Base-by-base conservation (phyloP, 192 early-diverging fungal genomes). In the Coemansia sp. region DNA sequence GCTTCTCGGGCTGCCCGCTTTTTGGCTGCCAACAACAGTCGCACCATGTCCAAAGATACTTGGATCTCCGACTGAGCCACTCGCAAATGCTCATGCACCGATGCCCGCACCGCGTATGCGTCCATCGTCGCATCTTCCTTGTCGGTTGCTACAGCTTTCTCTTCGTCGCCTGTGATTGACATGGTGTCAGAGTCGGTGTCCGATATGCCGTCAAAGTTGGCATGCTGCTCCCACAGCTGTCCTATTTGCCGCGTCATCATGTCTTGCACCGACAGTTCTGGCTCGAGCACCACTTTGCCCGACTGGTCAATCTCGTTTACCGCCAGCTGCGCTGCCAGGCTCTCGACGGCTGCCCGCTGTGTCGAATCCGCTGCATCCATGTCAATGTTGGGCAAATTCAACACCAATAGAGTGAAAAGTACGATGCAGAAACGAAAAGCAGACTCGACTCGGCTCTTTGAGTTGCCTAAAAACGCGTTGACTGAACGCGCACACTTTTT, bases 31-130 rank as follows among this genome's bases (percentile, higher is more conserved):
- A 80, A 54, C 37, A 80, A 37, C 29, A 80, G 65, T 13, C 71
- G 71, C 51, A 80, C 77, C 54, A 80, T 56, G 10, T 80, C 77
- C 57, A 80, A 48, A 10, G 77, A 66, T 1, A 80, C 77, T 26
- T 73, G 66, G 41, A 80, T 71, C 61, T 80, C 77, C 12, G 72
- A 74, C 48, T 80, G 77, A 7, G 77, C 77, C 54, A 73, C 23
- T 3, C 57, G 51, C 68, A 80, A 49, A 22, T 62, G 51, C 58
- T 74, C 71, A 50, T 80, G 71, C 12, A 80, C 72, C 3, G 61
- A 24, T 27, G 68, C 58, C 10, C 72, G 67, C 11, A 80, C 77
- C 6, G 50, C 65, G 11, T 67, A 74, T 3, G 77, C 77, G 20
- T 80, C 77, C 57, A 74, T 29, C 10, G 71, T 65, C 4, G 27